These are phyloP conservation scores for Sporothrix schenckii DNA, from an alignment of 2,329 filamentous ascomycete genomes.

Conservation along the genomic window DNA sequence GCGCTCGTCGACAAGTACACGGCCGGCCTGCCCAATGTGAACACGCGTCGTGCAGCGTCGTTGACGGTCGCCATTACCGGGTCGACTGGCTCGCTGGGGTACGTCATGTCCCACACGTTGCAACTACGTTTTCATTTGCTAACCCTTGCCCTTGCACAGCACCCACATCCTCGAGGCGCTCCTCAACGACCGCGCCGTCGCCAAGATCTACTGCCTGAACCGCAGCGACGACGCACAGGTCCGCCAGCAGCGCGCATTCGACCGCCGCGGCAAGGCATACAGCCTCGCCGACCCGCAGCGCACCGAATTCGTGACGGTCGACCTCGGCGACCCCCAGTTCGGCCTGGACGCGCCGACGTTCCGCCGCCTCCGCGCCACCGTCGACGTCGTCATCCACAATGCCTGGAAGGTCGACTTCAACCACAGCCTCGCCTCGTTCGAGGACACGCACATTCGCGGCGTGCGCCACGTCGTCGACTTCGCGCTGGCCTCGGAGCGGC, in stretches of 20 bases:
- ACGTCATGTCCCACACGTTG: too few relatives aligned
- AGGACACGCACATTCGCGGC: slow-evolving; percentile 52
- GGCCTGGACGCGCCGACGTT: slow-evolving; percentile 49
- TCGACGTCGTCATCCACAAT: slow-evolving; percentile 57
- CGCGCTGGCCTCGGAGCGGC: slow-evolving; percentile 42
- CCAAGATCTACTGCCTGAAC: slow-evolving; percentile 55
- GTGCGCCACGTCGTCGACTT: slow-evolving; percentile 55
- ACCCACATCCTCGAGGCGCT: slow-evolving; percentile 51
- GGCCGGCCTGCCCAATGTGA: slow-evolving; percentile 39
- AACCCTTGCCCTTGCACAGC: too few relatives aligned
- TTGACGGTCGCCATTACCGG: slow-evolving; percentile 53
- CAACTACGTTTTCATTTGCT: fast-evolving
- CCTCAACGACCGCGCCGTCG: slow-evolving; percentile 37
- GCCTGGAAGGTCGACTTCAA: slow-evolving; percentile 61
- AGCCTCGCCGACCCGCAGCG: not conserved
- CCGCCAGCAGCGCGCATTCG: slow-evolving; percentile 44
- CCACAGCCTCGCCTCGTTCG: slow-evolving; percentile 53
- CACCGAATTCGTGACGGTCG: slow-evolving; percentile 52
- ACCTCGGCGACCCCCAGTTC: slow-evolving; percentile 53
- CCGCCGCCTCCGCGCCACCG: slow-evolving; percentile 45
- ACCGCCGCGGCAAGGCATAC: not conserved
- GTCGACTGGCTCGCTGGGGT: slow-evolving; percentile 54
- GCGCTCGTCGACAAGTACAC: slow-evolving; percentile 46
- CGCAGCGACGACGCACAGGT: slow-evolving; percentile 47
- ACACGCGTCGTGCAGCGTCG: slow-evolving; percentile 38